Percentiles rank a stretch among this genome's conserved stretches.
Conservation (phyloP, 768 basidiomycete genomes). For the Gyrodon lividus region DNA sequence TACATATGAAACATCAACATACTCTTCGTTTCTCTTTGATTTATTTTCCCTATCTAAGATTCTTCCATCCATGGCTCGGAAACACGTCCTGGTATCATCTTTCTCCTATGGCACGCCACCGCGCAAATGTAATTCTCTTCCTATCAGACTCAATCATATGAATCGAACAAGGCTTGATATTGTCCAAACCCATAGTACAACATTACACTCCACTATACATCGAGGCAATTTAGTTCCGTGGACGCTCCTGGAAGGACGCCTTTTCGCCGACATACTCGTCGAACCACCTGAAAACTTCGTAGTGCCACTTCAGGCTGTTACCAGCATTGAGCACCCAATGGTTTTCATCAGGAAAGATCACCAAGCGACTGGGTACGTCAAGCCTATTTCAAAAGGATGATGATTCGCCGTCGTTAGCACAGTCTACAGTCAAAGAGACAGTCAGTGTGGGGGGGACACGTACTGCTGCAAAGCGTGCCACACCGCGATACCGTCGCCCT, state of each 20-base stretch:
- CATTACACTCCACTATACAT: neutral
- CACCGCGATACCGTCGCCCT: slow-evolving; percentile 78
- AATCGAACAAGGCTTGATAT: neutral
- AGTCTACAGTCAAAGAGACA: neutral
- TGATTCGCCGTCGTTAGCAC: neutral
- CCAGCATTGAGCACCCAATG: slow-evolving; percentile 87
- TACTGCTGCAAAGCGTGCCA: slow-evolving; percentile 87
- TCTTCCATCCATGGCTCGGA: slow-evolving; percentile 4
- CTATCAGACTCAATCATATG: neutral
- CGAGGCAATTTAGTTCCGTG: slow-evolving; percentile 9
- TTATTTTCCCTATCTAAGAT: slow-evolving; percentile 14
- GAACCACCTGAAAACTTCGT: slow-evolving; percentile 93
- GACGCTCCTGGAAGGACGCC: neutral
- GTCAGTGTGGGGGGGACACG: slow-evolving; percentile 27
- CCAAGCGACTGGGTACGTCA: slow-evolving; percentile 69
- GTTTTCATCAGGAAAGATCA: slow-evolving; percentile 89
- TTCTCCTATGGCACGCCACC: slow-evolving; percentile 2
- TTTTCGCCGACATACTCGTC: slow-evolving; percentile 56
- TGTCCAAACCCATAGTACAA: neutral
- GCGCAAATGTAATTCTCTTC: slow-evolving; percentile 8
- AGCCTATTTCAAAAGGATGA: slow-evolving; percentile 40
- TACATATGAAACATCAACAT: neutral
- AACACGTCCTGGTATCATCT: slow-evolving; percentile 2
- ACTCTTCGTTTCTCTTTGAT: slow-evolving; percentile 1
- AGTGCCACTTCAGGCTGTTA: slow-evolving; percentile 92